These are phyloP conservation scores for Pseudocercospora macadamiae DNA, from an alignment of 2,329 filamentous ascomycete species.

Conservation along the genomic window DNA sequence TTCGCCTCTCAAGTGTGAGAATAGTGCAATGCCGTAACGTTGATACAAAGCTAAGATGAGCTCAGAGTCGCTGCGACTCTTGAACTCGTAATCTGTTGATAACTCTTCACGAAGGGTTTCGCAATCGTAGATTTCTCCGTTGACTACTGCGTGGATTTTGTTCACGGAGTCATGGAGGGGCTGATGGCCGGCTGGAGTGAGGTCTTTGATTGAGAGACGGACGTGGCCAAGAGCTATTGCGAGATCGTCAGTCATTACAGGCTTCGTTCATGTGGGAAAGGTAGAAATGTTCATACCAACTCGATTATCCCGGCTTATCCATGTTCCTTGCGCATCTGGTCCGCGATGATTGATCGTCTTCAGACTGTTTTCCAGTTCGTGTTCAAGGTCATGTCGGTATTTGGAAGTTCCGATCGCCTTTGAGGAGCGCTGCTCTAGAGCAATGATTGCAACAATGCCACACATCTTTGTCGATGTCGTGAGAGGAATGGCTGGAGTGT, in stretches of 20 bases:
- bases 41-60: constrained; percentile 58
- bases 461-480: background rate
- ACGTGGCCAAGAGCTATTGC: constrained; percentile 52
- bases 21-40: constrained; percentile 50
- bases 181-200: constrained; percentile 52
- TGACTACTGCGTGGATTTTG: constrained; percentile 59
- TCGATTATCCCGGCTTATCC: constrained; percentile 49
- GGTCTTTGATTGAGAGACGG: constrained; percentile 58
- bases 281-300: constrained; percentile 39
- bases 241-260: constrained; percentile 34
- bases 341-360: constrained; percentile 34
- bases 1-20: constrained; percentile 56
- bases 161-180: constrained; percentile 40
- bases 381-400: background rate
- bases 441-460: background rate
- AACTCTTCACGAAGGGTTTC: constrained; percentile 48
- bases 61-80: constrained; percentile 54
- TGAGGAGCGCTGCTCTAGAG: background rate
- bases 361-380: constrained; percentile 1
- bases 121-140: constrained; percentile 63
- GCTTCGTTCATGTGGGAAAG: constrained; percentile 3
- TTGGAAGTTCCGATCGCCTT: background rate
- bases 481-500: too few species aligned
- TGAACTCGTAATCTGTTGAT: constrained; percentile 48
- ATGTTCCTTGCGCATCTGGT: constrained; percentile 50